Evolutionary conservation across 2,329 filamentous ascomycete species (phyloP), one percentile per base, ranked within the genome.

Genomic region (Mycosphaerella arachidis): DNA sequence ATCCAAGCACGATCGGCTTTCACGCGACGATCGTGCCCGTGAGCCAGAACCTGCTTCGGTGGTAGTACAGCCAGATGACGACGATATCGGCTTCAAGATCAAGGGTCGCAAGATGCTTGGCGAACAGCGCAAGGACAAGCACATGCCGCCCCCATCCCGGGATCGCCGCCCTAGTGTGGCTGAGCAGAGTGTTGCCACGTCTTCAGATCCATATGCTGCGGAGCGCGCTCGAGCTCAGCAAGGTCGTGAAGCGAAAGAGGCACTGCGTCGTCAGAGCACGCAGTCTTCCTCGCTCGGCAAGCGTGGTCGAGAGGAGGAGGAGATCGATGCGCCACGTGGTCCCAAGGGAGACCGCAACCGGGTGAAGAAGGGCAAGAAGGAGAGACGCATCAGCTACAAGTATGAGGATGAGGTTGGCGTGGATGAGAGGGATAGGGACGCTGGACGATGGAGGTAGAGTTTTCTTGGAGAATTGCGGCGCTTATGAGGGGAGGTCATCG

Each of bases 221-320:
- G 72, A 74, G 63, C 69, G 72, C 35, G 71, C 68, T 55, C 65
- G 65, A 20, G 67, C 66, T 43, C 68, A 72, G 58, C 60, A 67
- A 51, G 67, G 69, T 48, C 80, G 88, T 29, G 77, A 89, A 55
- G 77, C 87, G 12, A 87, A 86, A 68, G 88, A 91, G 52, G 73
- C 84, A 85, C 85, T 90, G 73, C 82, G 73, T 80, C 85, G 48
- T 79, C 83, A 48, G 71, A 85, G 55, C 2, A 76, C 79, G 55
- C 81, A 31, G 74, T 56, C 58, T 3, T 61, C 61, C 12, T 62
- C 58, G 1, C 75, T 43, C 76, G 79, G 71, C 24, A 73, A 74
- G 68, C 65, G 73, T 35, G 61, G 59, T 13, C 58, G 68, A 12
- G 63, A 63, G 6, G 61, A 57, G 9, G 68, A 67, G 3, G 68